Evolutionary conservation across 1,284 basidiomycete genomes (phyloP).

Genomic region (Kalmanozyma brasiliensis): DNA sequence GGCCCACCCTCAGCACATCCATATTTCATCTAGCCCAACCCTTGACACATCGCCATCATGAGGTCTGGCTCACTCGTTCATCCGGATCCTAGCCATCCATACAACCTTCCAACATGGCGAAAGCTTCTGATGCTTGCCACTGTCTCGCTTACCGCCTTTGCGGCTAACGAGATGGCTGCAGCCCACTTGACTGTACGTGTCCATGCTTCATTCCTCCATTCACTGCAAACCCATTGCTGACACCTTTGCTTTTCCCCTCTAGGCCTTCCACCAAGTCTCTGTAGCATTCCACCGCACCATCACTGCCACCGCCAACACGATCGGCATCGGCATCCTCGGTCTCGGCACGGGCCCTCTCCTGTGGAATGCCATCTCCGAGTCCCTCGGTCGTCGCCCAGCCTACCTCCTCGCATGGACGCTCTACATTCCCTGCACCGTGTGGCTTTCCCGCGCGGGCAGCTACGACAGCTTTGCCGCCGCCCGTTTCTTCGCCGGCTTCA

Average conservation of each 20-base stretch:
- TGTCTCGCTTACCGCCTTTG: conserved; percentile 55
- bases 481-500: conserved; percentile 52
- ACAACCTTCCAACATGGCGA: conserved; percentile 55
- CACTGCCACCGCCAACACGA: conserved; percentile 63
- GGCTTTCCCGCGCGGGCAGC: conserved; percentile 60
- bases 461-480: conserved; percentile 50
- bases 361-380: conserved; percentile 53
- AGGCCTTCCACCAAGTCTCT: conserved; percentile 56
- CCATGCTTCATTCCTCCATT: not conserved
- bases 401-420: conserved; percentile 67
- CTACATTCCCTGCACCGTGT: conserved; percentile 66
- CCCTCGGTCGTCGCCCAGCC: conserved; percentile 65
- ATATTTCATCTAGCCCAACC: not conserved
- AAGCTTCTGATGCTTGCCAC: conserved; percentile 65
- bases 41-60: conserved; percentile 8
- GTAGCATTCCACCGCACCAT: conserved; percentile 53
- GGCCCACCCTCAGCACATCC: not conserved
- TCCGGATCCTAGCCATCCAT: conserved; percentile 48
- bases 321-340: conserved; percentile 68
- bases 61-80: conserved; percentile 30
- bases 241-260: not conserved
- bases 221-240: not conserved
- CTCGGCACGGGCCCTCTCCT: conserved; percentile 67
- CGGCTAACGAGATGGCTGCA: conserved; percentile 63
- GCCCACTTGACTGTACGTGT: conserved; percentile 52